Conservation (phyloP, 2,329 filamentous ascomycete genomes). For the Beauveria scarabaeidicola region DNA sequence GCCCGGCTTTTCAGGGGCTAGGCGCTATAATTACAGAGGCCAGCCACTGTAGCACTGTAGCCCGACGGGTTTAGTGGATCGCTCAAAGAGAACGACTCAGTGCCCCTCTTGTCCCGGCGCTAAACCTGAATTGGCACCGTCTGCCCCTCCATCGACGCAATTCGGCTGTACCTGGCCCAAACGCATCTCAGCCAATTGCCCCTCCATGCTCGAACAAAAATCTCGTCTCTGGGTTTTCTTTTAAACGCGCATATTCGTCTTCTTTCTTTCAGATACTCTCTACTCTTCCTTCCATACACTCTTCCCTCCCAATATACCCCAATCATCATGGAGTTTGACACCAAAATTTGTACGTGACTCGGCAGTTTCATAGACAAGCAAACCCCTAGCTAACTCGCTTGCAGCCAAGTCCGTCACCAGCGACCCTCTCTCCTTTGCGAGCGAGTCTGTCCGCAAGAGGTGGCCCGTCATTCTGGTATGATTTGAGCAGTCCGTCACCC, state of each 20-base stretch:
- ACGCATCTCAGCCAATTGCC: slow-evolving; percentile 9
- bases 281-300: neutral
- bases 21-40: neutral
- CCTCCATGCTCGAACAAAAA: slow-evolving; percentile 8
- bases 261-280: neutral
- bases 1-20: neutral
- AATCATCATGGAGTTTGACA: slow-evolving; percentile 60
- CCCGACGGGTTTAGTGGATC: neutral
- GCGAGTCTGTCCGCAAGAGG: slow-evolving; percentile 71
- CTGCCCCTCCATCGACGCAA: slow-evolving; percentile 7
- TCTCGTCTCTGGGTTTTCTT: neutral
- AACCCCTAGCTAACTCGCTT: neutral
- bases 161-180: neutral
- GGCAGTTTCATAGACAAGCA: neutral
- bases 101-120: neutral
- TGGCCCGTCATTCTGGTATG: slow-evolving; percentile 87
- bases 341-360: slow-evolving; percentile 56
- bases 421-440: slow-evolving; percentile 81
- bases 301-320: neutral
- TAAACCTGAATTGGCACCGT: neutral
- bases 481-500: neutral
- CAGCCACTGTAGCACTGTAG: neutral
- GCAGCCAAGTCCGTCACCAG: slow-evolving; percentile 68
- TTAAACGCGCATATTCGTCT: slow-evolving; percentile 5
- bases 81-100: neutral